Base-by-base conservation (phyloP, 352 stramenopile genomes). In the Phytophthora syringae region DNA sequence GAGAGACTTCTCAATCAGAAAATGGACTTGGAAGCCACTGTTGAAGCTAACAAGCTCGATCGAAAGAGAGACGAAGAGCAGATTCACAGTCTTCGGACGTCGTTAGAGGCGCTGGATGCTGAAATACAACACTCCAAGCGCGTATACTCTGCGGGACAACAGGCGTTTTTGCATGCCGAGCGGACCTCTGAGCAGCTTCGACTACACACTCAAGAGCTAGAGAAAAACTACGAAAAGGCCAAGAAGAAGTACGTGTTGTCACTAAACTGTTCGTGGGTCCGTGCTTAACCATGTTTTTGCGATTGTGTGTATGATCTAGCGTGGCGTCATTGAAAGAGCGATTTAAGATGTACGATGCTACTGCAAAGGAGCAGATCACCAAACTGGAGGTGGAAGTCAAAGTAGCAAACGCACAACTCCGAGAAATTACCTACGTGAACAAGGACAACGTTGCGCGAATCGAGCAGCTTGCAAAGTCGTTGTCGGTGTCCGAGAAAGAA, bases 321-420 rank as follows among this genome's bases (percentile, higher is more conserved):
- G 58, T 93, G 44, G 37, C 73, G 13, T 88, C 81, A 1, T 63
- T 93, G 25, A 82, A 77, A 18, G 82, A 93, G 42, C 80, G 83
- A 12, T 92, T 88, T 63, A 93, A 92, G 45, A 67, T 92, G 51
- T 90, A 90, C 52, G 86, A 94, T 21, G 71, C 89, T 20, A 88
- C 59, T 39, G 79, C 84, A 4, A 93, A 91, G 52, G 84, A 92
- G 12, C 84, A 93, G 45, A 77, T 92, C n/a, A 89, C 78, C 0
- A 92, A 90, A 45, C 67, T 94, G 0, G 84, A 93, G 37, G 80
- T 93, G n/a, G 84, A 94, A 68, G 70, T 95, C 39, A 91, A 90
- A 34, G 84, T 92, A 12, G 78, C 81, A 9, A 83, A 67, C 20
- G 78, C 84, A 0, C 85, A 94, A 56, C 61, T 95, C 0, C 82